phyloP scores from a whole-genome alignment of 768 basidiomycete species.

The Macrolepiota dolichaula region DNA sequence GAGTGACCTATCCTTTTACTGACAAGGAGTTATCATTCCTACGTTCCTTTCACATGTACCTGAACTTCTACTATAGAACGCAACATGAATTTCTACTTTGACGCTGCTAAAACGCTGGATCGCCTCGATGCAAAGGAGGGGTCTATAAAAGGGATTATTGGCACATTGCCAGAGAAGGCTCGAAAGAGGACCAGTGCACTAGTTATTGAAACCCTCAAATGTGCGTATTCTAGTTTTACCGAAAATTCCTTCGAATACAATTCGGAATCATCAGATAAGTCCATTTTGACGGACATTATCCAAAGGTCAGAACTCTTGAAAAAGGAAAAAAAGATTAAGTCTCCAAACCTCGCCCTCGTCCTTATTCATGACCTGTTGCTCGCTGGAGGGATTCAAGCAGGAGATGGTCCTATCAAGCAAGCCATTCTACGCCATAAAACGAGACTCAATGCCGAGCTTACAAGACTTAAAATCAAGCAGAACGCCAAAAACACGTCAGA shows the following conservation, averaged over 20 bases:
- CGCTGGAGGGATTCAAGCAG: slow-evolving; percentile 81
- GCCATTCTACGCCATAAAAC: slow-evolving; percentile 88
- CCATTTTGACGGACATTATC: slow-evolving; percentile 70
- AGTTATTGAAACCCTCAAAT: slow-evolving; percentile 94
- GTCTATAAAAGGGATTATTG: slow-evolving; percentile 85
- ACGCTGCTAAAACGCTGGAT: slow-evolving; percentile 80
- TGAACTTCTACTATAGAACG: slow-evolving; percentile 29
- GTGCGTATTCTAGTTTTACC: slow-evolving; percentile 43
- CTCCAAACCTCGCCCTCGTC: slow-evolving; percentile 73
- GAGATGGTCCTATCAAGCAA: slow-evolving; percentile 88
- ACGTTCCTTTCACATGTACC: slow-evolving; percentile 2
- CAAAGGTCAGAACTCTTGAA: slow-evolving; percentile 61
- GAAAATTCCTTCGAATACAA: slow-evolving; percentile 11
- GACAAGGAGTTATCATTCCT: neutral
- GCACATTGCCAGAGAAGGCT: slow-evolving; percentile 67
- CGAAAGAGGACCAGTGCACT: slow-evolving; percentile 80
- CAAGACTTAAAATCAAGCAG: slow-evolving; percentile 75
- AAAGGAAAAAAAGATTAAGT: slow-evolving; percentile 76
- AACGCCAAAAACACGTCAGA: slow-evolving; percentile 64
- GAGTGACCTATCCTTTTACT: neutral
- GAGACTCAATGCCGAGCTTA: slow-evolving; percentile 80
- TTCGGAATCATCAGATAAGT: slow-evolving; percentile 56
- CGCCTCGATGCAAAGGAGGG: slow-evolving; percentile 85
- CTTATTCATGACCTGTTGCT: slow-evolving; percentile 91
- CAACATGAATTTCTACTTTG: slow-evolving; percentile 94